phyloP scores from a whole-genome alignment of 305 asterid species.

The Fraxinus platypoda region DNA sequence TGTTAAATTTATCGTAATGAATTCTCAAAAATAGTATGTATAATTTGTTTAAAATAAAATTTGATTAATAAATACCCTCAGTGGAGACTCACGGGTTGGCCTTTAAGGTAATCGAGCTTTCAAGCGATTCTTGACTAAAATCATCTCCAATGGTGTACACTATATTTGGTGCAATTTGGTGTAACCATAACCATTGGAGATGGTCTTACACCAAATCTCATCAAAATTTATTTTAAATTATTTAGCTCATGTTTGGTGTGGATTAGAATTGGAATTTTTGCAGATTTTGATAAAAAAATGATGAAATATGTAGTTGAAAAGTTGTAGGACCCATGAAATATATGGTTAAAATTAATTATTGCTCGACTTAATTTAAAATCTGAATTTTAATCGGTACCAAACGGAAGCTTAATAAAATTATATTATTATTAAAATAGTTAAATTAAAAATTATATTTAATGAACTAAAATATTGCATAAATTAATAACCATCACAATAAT shows the following conservation, averaged over 20 bases:
- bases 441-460: too few relatives aligned
- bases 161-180: background rate
- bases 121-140: background rate
- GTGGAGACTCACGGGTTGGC: background rate
- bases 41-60: background rate
- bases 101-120: background rate
- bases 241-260: background rate
- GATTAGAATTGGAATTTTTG: too few relatives aligned
- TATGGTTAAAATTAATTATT: background rate
- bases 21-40: background rate
- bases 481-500: too few relatives aligned
- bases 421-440: too few relatives aligned
- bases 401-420: background rate
- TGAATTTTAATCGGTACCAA: background rate
- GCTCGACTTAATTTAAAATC: background rate
- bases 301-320: background rate
- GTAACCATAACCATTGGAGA: background rate
- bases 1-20: background rate
- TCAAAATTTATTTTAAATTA: too few relatives aligned
- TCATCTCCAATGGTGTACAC: background rate
- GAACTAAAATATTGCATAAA: background rate
- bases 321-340: background rate
- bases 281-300: too few relatives aligned
- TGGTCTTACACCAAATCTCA: background rate
- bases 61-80: background rate